A percentile compares a stretch with the other conserved stretches of the same genome.
Evolutionary conservation across 306 rosid species (phyloP).

Genomic region (Oxytropis ochrocephala): DNA sequence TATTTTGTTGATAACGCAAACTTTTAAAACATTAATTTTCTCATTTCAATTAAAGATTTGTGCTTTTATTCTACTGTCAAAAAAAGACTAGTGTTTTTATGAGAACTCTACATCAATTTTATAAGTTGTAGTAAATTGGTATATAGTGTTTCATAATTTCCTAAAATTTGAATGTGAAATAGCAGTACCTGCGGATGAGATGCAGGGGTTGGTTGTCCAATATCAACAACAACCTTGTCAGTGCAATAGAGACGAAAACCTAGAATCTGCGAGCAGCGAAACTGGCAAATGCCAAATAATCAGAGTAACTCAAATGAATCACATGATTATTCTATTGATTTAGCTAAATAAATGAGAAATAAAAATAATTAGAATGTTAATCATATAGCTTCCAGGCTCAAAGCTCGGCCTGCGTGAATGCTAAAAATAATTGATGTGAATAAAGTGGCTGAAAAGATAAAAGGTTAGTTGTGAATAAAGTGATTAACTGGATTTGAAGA

Average conservation of each 20-base stretch:
- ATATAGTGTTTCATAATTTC: neutral
- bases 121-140: neutral
- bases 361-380: neutral
- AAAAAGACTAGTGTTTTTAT: neutral
- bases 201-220: constrained; percentile 84
- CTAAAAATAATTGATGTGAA: neutral
- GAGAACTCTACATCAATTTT: neutral
- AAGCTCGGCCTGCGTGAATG: neutral
- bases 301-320: constrained; percentile 15
- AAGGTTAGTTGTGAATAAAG: neutral
- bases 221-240: constrained; percentile 37
- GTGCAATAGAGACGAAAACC: constrained; percentile 47
- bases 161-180: neutral
- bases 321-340: neutral
- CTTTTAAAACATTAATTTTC: neutral
- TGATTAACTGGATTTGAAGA: neutral
- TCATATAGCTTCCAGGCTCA: neutral
- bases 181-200: constrained; percentile 73
- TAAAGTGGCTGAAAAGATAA: neutral
- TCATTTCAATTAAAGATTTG: neutral
- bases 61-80: neutral
- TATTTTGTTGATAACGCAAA: neutral
- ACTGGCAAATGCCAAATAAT: constrained; percentile 14
- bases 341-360: neutral
- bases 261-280: constrained; percentile 35